Evolutionary conservation across 352 stramenopile species (phyloP), one percentile per base, ranked within the genome.

Genomic region (Blastocystis sp.): DNA sequence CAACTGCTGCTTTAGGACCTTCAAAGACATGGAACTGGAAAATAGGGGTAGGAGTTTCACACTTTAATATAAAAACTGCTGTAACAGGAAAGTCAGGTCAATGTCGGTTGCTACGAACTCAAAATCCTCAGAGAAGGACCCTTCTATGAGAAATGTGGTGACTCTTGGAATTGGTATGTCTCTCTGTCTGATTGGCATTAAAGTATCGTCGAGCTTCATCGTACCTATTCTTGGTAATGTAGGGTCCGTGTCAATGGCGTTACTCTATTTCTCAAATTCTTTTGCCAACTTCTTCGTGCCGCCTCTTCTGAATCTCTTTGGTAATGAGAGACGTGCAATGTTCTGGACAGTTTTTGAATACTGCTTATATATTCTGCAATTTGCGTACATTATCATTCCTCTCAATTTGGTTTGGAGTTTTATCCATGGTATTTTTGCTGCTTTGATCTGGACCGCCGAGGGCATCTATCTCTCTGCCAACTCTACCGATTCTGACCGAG

Each of bases 271-370:
- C n/a, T 56, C 62, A 39, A 79, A 76, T 34, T 76, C 62, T 37
- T 88, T 88, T 37, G 62, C 77, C 15, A 79, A 79, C 53, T 79
- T 88, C 66, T 76, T 88, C 53, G 66, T 88, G 37, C 77, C 77
- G 39, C 62, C 77, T 7, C 55, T 88, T 45, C 63, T 88, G 26
- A 79, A 76, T 34, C 29, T 76, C 7, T 88, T 88, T 29, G 70
- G 70, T 20, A 79, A 76, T 53, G 62, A 76, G 50, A 73, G 66
- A 54, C 29, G 41, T 26, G 59, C 77, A 9, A 88, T 88, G 62
- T 88, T 88, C 55, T 79, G 23, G 68, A 64, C 53, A 29, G 61
- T 56, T 8, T 79, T 79, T 43, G 77, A 88, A 43, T 88, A 88
- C 34, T 39, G 62, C 50, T 18, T 88, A 3, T 88, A 88, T 37